These are phyloP conservation scores for Dothideomycetes sp. DNA, from an alignment of 2,329 filamentous ascomycete genomes.

Conservation along the genomic window DNA sequence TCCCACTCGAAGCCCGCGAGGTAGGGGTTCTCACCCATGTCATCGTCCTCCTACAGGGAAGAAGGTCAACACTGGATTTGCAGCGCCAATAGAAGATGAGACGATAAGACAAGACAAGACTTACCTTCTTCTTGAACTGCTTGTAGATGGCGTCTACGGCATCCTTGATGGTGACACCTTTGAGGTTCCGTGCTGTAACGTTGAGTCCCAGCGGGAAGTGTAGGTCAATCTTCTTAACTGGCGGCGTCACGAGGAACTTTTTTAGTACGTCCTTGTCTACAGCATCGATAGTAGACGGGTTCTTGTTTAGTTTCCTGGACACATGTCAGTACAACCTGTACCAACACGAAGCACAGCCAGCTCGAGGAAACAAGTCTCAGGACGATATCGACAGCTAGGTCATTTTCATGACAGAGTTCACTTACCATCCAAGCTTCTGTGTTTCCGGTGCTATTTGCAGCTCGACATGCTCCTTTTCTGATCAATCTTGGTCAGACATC, in stretches of 20 bases:
- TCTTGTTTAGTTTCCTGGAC: conserved; percentile 86
- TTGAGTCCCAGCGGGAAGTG: conserved; percentile 82
- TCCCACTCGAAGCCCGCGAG: conserved; percentile 96
- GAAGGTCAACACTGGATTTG: conserved; percentile 17
- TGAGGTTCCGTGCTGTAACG: conserved; percentile 81
- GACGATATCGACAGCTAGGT: neutral
- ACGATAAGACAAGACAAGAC: conserved; percentile 23
- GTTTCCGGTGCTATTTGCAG: conserved; percentile 71
- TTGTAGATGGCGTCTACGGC: conserved; percentile 92
- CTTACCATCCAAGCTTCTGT: conserved; percentile 81
- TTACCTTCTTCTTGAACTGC: conserved; percentile 90
- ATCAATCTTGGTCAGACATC: conserved; percentile 7
- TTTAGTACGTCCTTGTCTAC: conserved; percentile 80
- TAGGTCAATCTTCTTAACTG: conserved; percentile 89
- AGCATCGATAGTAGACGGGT: conserved; percentile 64
- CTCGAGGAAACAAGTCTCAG: neutral
- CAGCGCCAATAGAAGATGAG: conserved; percentile 10
- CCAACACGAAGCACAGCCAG: neutral
- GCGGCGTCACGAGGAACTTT: conserved; percentile 67
- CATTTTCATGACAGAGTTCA: neutral
- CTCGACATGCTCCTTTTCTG: conserved; percentile 65
- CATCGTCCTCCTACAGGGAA: conserved; percentile 61
- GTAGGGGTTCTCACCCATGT: conserved; percentile 69
- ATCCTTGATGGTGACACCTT: conserved; percentile 96
- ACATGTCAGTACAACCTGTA: conserved; percentile 8